phyloP scores from a whole-genome alignment of 768 basidiomycete species.

The Leccinum rimulosum region DNA sequence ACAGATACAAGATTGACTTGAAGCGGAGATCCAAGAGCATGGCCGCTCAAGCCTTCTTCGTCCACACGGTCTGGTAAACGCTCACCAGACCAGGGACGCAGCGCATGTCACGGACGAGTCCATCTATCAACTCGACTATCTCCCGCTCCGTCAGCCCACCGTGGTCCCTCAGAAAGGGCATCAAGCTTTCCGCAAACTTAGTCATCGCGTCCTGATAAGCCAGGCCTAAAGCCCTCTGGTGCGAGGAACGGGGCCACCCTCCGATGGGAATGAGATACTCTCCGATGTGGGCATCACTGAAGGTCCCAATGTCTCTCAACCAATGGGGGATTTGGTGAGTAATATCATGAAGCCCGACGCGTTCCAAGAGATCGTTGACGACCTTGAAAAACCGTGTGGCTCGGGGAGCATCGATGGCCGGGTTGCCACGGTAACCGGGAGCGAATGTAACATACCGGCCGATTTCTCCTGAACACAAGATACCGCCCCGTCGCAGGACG shows the following conservation, averaged over 20 bases:
- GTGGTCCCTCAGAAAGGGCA: conserved; percentile 42
- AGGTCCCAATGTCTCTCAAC: conserved; percentile 38
- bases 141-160: conserved; percentile 37
- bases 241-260: conserved; percentile 42
- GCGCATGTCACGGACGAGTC: conserved; percentile 46
- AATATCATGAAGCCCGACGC: conserved; percentile 39
- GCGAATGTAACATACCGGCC: conserved; percentile 41
- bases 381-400: conserved; percentile 35
- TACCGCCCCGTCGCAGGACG: conserved; percentile 65
- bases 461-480: conserved; percentile 69
- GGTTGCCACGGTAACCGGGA: conserved; percentile 29
- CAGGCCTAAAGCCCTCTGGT: conserved; percentile 39
- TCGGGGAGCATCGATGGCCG: conserved; percentile 23
- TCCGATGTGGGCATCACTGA: conserved; percentile 38
- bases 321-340: conserved; percentile 37
- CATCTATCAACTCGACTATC: conserved; percentile 39
- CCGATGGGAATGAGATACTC: conserved; percentile 54
- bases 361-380: conserved; percentile 40
- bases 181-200: conserved; percentile 48
- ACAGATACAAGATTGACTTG: neutral
- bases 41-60: conserved; percentile 27
- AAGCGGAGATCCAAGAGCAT: neutral
- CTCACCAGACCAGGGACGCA: conserved; percentile 46
- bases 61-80: conserved; percentile 51
- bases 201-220: conserved; percentile 38